Base-by-base conservation (phyloP, 768 basidiomycete genomes). In the Suillus weaverae region DNA sequence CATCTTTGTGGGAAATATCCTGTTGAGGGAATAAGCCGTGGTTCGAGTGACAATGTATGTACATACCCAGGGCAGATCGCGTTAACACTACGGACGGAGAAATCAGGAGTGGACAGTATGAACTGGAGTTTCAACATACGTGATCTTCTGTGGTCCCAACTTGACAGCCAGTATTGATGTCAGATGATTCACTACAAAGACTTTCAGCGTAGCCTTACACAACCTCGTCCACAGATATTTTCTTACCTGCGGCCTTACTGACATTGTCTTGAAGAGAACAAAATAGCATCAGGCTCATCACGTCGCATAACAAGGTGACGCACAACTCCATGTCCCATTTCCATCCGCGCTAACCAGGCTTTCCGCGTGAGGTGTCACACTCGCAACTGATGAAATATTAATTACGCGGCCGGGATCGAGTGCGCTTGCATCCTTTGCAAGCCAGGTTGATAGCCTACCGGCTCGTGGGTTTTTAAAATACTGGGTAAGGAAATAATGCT, bases 1-100 rank as follows among this genome's bases (percentile, higher is more conserved):
- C 92, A 95, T 94, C 78, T 89, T 92, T 54, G 89, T 90, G 0
- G 90, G 91, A 78, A 91, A 95, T 14, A 92, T 77, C 2, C 89
- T 89, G 67, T 5, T 39, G 18, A 35, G 14, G 26, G 22, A 13
- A 9, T 44, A 62, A 46, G 32, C 18, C 3, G n/a, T 5, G n/a
- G 32, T 60, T 35, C 59, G 30, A 35, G 16, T n/a, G 20, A 11
- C 4, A 44, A 46, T 38, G 13, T 30, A 59, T 22, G 46, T 50
- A 66, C 78, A 57, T 73, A 91, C 91, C 92, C 92, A 0, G 92
- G 92, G 48, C 89, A 84, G 60, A 94, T 92, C 3, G 92, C 91
- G 68, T 95, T 95, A 5, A 94, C 91, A 62, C 90, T 92, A 67
- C 8, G n/a, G 8, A 67, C 30, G 63, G 11, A 65, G 14, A 66